These are phyloP conservation scores for Plasmodium coatneyi DNA, from an alignment of 169 alveolate species.

Conservation along the genomic window DNA sequence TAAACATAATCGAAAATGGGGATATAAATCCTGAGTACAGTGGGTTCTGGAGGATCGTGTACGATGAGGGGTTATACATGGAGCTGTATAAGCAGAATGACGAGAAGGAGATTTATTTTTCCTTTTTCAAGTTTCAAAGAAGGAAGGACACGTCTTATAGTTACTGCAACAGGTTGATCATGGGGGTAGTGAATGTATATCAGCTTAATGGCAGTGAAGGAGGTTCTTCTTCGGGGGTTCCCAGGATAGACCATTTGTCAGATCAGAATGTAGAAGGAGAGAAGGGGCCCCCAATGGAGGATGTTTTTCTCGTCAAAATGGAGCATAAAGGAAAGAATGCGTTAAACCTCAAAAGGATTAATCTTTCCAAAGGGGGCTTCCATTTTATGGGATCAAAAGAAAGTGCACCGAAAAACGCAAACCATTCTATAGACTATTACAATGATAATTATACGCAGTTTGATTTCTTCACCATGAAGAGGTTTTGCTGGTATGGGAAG, in stretches of 20 bases:
- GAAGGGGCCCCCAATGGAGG: neutral
- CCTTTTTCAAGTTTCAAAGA: conserved; percentile 49
- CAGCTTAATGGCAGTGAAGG: neutral
- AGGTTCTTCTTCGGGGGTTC: neutral
- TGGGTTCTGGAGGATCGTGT: conserved; percentile 69
- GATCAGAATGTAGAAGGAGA: neutral
- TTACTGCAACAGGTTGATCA: conserved; percentile 41
- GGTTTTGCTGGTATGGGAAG: conserved; percentile 66
- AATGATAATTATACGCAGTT: conserved; percentile 36
- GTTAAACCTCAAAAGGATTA: neutral
- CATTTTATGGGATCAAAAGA: neutral
- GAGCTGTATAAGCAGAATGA: conserved; percentile 32
- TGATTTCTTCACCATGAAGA: neutral
- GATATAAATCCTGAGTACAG: conserved; percentile 2
- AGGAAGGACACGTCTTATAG: conserved; percentile 34
- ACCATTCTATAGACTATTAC: conserved; percentile 27
- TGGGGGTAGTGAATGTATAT: conserved; percentile 48
- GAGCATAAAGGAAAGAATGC: neutral
- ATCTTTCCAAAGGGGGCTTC: neutral
- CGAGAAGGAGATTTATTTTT: conserved; percentile 49
- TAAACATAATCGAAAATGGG: conserved; percentile 33
- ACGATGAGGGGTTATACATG: conserved; percentile 66
- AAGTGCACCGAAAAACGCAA: neutral
- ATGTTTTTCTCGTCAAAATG: neutral
- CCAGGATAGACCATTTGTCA: neutral